Percentiles rank a stretch among this genome's conserved stretches.
Conservation (phyloP, 129 eudicot species). For the Silybum marianum region DNA sequence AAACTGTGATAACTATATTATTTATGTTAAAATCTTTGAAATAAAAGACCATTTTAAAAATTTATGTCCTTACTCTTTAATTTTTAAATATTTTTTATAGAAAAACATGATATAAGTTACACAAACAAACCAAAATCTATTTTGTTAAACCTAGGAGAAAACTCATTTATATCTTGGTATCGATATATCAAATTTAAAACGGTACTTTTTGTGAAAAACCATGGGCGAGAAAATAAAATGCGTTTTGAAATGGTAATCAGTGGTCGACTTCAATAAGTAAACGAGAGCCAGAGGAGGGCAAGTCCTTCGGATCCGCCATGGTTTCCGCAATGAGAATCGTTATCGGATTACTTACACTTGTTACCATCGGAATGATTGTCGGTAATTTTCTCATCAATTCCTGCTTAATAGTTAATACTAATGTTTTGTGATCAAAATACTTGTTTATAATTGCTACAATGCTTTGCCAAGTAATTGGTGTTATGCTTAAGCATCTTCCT, state of each 20-base stretch:
- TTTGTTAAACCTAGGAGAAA: too few relatives aligned
- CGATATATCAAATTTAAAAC: too few relatives aligned
- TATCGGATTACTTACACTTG: conserved; percentile 67
- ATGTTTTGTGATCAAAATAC: background rate
- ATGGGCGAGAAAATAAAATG: background rate
- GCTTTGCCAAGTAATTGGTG: conserved; percentile 1
- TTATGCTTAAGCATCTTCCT: background rate
- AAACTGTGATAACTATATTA: too few relatives aligned
- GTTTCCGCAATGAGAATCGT: conserved; percentile 56
- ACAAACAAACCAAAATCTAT: too few relatives aligned
- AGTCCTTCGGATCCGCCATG: conserved; percentile 34
- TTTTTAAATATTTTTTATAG: too few relatives aligned
- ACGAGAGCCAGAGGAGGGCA: background rate
- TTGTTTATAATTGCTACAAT: background rate
- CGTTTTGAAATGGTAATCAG: conserved; percentile 19
- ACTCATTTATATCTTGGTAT: too few relatives aligned
- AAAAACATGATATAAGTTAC: too few relatives aligned
- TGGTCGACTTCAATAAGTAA: background rate
- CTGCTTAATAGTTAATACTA: background rate
- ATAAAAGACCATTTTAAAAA: too few relatives aligned
- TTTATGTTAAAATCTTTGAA: too few relatives aligned
- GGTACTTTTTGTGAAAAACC: background rate
- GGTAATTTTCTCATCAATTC: conserved; percentile 41
- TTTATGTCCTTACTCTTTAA: too few relatives aligned
- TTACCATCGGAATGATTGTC: conserved; percentile 73